Base-by-base conservation (phyloP, 108 stramenopile species). In the Cyclostephanos invisitatus region DNA sequence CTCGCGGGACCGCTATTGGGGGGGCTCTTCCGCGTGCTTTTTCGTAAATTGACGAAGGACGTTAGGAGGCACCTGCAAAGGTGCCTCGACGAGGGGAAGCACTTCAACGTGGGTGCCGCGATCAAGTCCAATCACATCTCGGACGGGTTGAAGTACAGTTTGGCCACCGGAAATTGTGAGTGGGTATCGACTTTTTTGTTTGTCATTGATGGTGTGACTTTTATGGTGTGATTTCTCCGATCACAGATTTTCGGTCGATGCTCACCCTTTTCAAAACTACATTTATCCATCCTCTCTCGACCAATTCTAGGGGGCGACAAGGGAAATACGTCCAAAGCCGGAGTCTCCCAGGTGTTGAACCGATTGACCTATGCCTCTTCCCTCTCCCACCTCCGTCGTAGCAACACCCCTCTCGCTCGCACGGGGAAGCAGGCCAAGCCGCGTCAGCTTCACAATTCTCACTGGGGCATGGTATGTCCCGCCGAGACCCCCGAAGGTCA, bases 81-180 rank as follows among this genome's bases (percentile, higher is more conserved):
- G 67, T 97, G 95, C 77, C 66, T 99, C 59, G 97, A 98, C 82
- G 95, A 97, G 80, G 97, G 96, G 17, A 94, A 93, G 71, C 86
- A 91, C 73, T 97, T 98, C 74, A 97, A 98, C 78, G 85, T 98
- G 66, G 96, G 93, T 48, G 85, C 91, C 28, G 94, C 96, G 25
- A 98, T 98, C 86, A 98, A 98, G 77, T 91, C 91, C 50, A 95
- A 93, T 77, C 92, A 96, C 62, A 95, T 99, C 64, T 96, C 96
- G 28, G 95, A 95, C 77, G 98, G 97, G 20, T 77, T 99, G 51
- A 96, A 95, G 83, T 98, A 99, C 86, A 90, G 94, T 75, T 68
- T 99, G 68, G 98, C 99, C 10, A 99, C 99, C 40, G 99, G 99
- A 73, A 99, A 99, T 84, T 99, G 99, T 90, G 75, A 84, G 89